Conservation (phyloP, 2,329 filamentous ascomycete genomes). For the Alternaria ventricosa region DNA sequence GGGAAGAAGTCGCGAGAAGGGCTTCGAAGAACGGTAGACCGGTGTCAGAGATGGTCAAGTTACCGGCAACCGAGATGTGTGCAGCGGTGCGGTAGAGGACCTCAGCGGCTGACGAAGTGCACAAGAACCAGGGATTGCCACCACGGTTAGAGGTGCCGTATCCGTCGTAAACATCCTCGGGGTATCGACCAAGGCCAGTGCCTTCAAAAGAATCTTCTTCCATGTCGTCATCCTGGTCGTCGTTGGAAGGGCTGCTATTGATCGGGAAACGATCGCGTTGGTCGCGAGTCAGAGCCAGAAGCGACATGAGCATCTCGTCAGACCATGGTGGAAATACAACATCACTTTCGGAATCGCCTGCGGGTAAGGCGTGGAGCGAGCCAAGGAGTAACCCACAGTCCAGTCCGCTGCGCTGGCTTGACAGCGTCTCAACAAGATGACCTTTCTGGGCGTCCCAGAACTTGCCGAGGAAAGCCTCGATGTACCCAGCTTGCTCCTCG, state of each 20-base stretch:
- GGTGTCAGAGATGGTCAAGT: conserved; percentile 40
- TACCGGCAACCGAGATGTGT: conserved; percentile 33
- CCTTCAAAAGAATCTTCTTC: conserved; percentile 31
- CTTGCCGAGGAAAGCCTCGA: conserved; percentile 41
- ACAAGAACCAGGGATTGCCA: conserved; percentile 54
- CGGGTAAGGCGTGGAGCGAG: conserved; percentile 44
- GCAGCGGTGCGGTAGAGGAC: conserved; percentile 48
- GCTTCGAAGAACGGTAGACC: conserved; percentile 48
- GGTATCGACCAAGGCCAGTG: conserved; percentile 52
- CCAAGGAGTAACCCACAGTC: conserved; percentile 50
- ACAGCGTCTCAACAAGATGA: conserved; percentile 47
- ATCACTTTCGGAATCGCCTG: conserved; percentile 20
- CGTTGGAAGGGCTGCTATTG: conserved; percentile 34
- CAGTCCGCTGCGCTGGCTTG: conserved; percentile 42
- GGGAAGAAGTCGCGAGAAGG: conserved; percentile 37
- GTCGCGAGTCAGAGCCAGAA: conserved; percentile 45
- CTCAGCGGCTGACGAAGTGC: conserved; percentile 51
- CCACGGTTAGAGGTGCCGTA: conserved; percentile 36
- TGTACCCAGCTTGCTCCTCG: conserved; percentile 42
- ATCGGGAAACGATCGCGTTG: conserved; percentile 49
- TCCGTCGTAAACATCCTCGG: conserved; percentile 53
- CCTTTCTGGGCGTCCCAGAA: conserved; percentile 49
- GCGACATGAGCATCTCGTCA: conserved; percentile 47
- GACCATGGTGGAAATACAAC: conserved; percentile 44
- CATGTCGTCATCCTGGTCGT: conserved; percentile 14